A percentile compares a stretch with the other conserved stretches of the same genome.
These are phyloP conservation scores for Testicularia cyperi DNA, from an alignment of 1,284 basidiomycete genomes.

Conservation along the genomic window DNA sequence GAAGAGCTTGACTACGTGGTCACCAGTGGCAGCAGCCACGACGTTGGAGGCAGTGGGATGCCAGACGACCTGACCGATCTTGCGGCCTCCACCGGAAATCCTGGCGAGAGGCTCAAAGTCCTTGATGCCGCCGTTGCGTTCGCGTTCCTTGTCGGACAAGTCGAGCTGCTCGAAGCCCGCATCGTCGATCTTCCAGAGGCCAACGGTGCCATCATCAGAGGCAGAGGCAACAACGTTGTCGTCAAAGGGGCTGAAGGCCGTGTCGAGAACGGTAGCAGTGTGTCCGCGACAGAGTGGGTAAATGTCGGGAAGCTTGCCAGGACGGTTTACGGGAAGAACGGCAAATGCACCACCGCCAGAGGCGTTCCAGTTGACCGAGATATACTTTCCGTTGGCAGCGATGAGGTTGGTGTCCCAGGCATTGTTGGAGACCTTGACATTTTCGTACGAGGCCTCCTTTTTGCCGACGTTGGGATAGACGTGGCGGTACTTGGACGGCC, in stretches of 20 bases:
- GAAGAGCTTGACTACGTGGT: slow-evolving; percentile 87
- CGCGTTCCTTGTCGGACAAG: slow-evolving; percentile 50
- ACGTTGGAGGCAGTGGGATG: slow-evolving; percentile 88
- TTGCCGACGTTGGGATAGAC: slow-evolving; percentile 71
- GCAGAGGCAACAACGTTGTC: slow-evolving; percentile 85
- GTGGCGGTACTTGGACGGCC: slow-evolving; percentile 71
- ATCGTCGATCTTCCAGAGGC: slow-evolving; percentile 81
- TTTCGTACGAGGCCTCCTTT: slow-evolving; percentile 69
- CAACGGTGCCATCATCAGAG: slow-evolving; percentile 88
- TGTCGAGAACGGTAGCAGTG: slow-evolving; percentile 85
- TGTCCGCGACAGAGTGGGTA: slow-evolving; percentile 85
- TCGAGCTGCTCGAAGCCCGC: slow-evolving; percentile 65
- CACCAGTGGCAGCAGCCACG: slow-evolving; percentile 82
- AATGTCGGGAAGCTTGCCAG: slow-evolving; percentile 78
- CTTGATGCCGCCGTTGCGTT: slow-evolving; percentile 63
- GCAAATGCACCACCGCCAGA: slow-evolving; percentile 95
- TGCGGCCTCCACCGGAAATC: slow-evolving; percentile 66
- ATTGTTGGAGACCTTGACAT: slow-evolving; percentile 70
- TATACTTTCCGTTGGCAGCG: slow-evolving; percentile 71
- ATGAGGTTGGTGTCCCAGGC: slow-evolving; percentile 95
- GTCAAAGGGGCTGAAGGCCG: slow-evolving; percentile 93
- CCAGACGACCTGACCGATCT: slow-evolving; percentile 91
- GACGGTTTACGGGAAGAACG: slow-evolving; percentile 71
- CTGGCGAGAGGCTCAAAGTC: slow-evolving; percentile 75
- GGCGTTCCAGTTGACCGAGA: slow-evolving; percentile 89